These are phyloP conservation scores for Coniosporium tulheliwenetii DNA, from an alignment of 2,329 filamentous ascomycete genomes.

Conservation along the genomic window DNA sequence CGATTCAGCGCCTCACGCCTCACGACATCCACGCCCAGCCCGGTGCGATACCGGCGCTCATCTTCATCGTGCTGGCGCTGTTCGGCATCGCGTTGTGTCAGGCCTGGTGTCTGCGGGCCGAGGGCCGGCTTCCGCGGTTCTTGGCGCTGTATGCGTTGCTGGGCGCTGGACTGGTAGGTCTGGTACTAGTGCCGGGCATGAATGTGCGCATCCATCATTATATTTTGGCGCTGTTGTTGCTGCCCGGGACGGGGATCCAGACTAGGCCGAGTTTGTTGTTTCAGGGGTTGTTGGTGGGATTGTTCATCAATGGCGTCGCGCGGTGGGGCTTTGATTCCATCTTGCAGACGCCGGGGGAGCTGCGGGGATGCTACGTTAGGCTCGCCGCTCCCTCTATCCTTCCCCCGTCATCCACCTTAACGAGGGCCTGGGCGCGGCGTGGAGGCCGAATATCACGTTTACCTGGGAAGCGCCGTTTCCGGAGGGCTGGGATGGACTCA, in stretches of 20 bases:
- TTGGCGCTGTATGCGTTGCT: conserved; percentile 64
- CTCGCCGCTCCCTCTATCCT: conserved; percentile 40
- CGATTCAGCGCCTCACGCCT: conserved; percentile 78
- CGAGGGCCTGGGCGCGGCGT: conserved; percentile 24
- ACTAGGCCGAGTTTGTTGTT: conserved; percentile 73
- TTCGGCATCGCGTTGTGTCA: conserved; percentile 55
- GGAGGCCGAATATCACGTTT: conserved; percentile 45
- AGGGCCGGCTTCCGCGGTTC: conserved; percentile 64
- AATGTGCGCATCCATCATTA: conserved; percentile 90
- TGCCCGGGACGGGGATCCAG: conserved; percentile 79
- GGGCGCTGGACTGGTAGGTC: conserved; percentile 47
- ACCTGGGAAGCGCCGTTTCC: conserved; percentile 34
- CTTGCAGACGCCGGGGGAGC: conserved; percentile 60
- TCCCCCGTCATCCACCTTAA: conserved; percentile 27
- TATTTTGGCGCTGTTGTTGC: conserved; percentile 69
- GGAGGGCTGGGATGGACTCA: conserved; percentile 53
- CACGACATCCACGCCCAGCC: conserved; percentile 83
- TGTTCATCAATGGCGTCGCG: conserved; percentile 88
- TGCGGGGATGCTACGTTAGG: conserved; percentile 42
- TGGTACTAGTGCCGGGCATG: conserved; percentile 44
- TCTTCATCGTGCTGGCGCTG: conserved; percentile 60
- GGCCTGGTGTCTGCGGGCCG: conserved; percentile 71
- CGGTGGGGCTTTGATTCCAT: conserved; percentile 88
- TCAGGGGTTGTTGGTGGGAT: conserved; percentile 74
- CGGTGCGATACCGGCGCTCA: conserved; percentile 69